phyloP scores from a whole-genome alignment of 495 filamentous ascomycete species.

The Tuber umbilicatum region DNA sequence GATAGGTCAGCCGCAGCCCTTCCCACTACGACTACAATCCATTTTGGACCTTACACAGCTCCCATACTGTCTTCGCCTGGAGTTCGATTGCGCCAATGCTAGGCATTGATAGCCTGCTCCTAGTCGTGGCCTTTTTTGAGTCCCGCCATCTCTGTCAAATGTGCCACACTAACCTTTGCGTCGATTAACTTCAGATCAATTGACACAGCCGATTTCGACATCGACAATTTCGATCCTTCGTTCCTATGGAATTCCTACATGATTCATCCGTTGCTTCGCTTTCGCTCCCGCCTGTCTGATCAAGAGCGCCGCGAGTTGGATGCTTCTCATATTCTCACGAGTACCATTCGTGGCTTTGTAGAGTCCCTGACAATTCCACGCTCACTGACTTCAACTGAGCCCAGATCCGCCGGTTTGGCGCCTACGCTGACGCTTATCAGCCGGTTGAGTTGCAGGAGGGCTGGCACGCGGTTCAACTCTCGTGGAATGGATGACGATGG shows the following conservation, averaged over 20 bases:
- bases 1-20: slow-evolving; percentile 57
- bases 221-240: slow-evolving; percentile 75
- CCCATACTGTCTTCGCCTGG: background rate
- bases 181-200: slow-evolving; percentile 43
- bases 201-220: slow-evolving; percentile 61
- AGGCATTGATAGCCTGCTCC: background rate
- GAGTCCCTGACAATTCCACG: slow-evolving; percentile 73
- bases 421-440: slow-evolving; percentile 83
- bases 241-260: slow-evolving; percentile 98
- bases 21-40: background rate
- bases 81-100: background rate
- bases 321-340: slow-evolving; percentile 78
- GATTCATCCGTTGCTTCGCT: slow-evolving; percentile 84
- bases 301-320: slow-evolving; percentile 71
- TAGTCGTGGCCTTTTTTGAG: background rate
- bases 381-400: slow-evolving; percentile 48
- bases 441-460: slow-evolving; percentile 80
- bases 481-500: slow-evolving; percentile 96
- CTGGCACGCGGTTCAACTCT: slow-evolving; percentile 92
- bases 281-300: slow-evolving; percentile 68
- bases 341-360: slow-evolving; percentile 88
- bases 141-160: slow-evolving; percentile 1
- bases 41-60: background rate
- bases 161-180: slow-evolving; percentile 1
- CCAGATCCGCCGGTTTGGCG: slow-evolving; percentile 64